These are phyloP conservation scores for Geranium brycei DNA, from an alignment of 345 rosid genomes.

Conservation along the genomic window DNA sequence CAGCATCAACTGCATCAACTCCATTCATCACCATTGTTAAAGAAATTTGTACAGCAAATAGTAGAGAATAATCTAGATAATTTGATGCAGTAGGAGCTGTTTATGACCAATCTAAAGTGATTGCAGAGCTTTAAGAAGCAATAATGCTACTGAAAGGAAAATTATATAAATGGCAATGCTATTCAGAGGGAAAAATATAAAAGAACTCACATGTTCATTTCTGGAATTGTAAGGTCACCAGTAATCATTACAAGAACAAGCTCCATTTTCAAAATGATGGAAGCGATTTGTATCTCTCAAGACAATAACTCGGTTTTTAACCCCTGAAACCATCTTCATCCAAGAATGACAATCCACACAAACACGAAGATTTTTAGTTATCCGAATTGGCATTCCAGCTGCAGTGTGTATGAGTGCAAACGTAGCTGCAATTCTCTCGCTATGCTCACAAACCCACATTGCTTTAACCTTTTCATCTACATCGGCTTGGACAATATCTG, in stretches of 20 bases:
- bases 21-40: no score
- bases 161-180: no score
- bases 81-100: no score
- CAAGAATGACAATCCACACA: slow-evolving; percentile 45
- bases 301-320: slow-evolving; percentile 30
- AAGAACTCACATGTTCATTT: no score
- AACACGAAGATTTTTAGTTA: slow-evolving; percentile 51
- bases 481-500: slow-evolving; percentile 38
- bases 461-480: slow-evolving; percentile 42
- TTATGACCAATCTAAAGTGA: no score
- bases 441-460: slow-evolving; percentile 41
- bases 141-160: no score
- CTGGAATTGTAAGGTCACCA: slow-evolving; percentile 20
- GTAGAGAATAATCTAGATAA: no score
- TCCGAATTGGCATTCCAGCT: slow-evolving; percentile 30
- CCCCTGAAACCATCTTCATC: slow-evolving; percentile 28
- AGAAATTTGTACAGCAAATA: no score
- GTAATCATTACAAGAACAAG: slow-evolving; percentile 49
- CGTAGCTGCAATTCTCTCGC: slow-evolving; percentile 44
- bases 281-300: slow-evolving; percentile 55
- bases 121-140: no score
- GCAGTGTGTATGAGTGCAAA: slow-evolving; percentile 30
- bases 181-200: no score
- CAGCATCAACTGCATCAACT: no score
- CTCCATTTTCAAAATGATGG: slow-evolving; percentile 40